phyloP scores from a whole-genome alignment of 805 yeast genomes.

The Teunomyces tritomae region DNA sequence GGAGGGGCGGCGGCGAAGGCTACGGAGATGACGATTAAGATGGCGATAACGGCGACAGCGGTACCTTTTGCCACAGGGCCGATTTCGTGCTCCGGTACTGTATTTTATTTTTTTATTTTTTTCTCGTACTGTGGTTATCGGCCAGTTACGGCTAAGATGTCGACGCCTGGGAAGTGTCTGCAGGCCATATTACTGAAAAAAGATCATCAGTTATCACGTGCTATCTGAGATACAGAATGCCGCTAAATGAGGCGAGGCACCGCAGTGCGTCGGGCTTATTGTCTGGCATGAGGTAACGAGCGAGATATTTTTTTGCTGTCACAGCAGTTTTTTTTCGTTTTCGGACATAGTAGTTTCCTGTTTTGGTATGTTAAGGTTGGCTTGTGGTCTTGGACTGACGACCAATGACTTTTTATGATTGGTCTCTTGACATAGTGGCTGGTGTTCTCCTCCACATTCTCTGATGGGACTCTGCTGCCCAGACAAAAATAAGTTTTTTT shows the following conservation, averaged over 20 bases:
- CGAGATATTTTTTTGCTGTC: background rate
- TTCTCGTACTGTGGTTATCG: background rate
- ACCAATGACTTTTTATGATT: no score
- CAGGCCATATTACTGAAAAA: background rate
- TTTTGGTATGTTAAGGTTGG: background rate
- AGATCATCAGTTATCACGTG: constrained; percentile 1
- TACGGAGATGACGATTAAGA: no score
- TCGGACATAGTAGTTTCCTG: background rate
- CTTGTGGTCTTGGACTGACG: no score
- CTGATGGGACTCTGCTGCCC: no score
- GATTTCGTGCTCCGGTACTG: background rate
- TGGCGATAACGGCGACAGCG: no score
- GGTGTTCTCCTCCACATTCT: no score
- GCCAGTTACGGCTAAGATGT: background rate
- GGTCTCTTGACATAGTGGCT: no score
- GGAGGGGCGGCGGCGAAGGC: no score
- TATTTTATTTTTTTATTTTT: background rate
- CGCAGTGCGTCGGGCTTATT: background rate
- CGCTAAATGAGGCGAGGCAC: background rate
- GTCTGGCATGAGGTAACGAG: background rate
- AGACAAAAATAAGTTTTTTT: no score
- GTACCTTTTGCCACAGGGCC: no score
- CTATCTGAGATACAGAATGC: background rate
- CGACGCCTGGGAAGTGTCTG: background rate
- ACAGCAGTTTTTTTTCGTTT: background rate